phyloP scores from a whole-genome alignment of 2,329 filamentous ascomycete genomes.

The Phaeosphaeriaceae sp. region DNA sequence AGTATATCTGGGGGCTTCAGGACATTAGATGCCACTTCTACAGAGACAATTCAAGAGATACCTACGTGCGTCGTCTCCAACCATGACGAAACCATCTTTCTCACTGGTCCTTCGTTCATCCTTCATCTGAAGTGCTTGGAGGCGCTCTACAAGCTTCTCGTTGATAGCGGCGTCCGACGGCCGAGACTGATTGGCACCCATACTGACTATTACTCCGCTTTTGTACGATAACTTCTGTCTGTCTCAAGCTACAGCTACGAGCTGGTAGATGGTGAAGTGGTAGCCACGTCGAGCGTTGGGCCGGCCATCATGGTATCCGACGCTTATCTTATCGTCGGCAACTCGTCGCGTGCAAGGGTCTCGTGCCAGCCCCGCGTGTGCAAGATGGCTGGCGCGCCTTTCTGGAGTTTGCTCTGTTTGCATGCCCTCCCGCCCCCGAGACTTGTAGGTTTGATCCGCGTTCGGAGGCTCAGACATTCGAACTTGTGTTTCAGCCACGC shows the following conservation, averaged over 20 bases:
- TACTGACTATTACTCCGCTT: constrained; percentile 13
- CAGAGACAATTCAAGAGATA: background rate
- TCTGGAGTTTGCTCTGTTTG: constrained; percentile 1
- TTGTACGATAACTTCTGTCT: background rate
- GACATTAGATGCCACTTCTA: constrained; percentile 4
- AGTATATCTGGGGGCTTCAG: constrained; percentile 34
- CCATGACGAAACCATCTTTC: constrained; percentile 62
- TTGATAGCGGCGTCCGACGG: constrained; percentile 44
- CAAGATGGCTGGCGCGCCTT: background rate
- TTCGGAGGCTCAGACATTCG: background rate
- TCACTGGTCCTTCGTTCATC: constrained; percentile 51
- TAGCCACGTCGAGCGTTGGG: constrained; percentile 1
- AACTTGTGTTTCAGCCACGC: constrained; percentile 7
- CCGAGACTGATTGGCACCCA: constrained; percentile 46
- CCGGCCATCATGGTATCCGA: constrained; percentile 19
- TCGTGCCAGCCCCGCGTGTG: constrained; percentile 19
- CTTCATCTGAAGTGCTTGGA: constrained; percentile 55
- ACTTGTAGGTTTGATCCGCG: background rate
- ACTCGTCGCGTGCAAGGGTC: constrained; percentile 21
- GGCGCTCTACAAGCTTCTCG: constrained; percentile 50
- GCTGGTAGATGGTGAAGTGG: constrained; percentile 5
- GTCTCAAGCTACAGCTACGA: background rate
- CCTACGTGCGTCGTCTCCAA: constrained; percentile 55
- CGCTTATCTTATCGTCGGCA: constrained; percentile 24
- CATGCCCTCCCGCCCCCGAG: background rate